Evolutionary conservation across 352 stramenopile species (phyloP).

Genomic region (Aphanomyces stellatus): DNA sequence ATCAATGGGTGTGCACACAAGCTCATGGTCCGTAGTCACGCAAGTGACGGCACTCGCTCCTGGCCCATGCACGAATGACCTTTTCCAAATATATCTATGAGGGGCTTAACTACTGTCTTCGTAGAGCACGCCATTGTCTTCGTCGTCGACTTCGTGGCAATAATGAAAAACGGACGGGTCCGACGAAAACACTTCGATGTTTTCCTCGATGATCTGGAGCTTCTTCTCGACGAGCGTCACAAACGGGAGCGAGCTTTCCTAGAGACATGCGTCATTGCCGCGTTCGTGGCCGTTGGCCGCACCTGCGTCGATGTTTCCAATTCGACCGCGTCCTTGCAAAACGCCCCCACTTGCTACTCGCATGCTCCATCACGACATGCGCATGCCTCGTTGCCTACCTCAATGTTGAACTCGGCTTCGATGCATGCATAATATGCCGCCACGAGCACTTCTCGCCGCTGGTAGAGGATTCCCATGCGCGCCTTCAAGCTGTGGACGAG

Average conservation of each 20-base stretch:
- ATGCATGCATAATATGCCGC: constrained; percentile 61
- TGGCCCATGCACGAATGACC: too few relatives aligned
- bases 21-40: not conserved
- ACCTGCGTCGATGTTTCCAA: constrained; percentile 66
- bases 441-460: constrained; percentile 70
- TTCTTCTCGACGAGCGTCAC: constrained; percentile 71
- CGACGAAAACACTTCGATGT: constrained; percentile 56
- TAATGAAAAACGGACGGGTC: constrained; percentile 74
- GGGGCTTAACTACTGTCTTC: too few relatives aligned
- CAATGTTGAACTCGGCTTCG: constrained; percentile 69
- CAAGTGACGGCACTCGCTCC: not conserved
- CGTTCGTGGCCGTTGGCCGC: constrained; percentile 18
- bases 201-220: constrained; percentile 49
- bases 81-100: too few relatives aligned
- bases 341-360: constrained; percentile 52
- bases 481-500: constrained; percentile 75
- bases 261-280: not conserved
- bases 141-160: constrained; percentile 70
- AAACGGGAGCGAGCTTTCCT: constrained; percentile 78
- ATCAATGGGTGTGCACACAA: not conserved
- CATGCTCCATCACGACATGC: not conserved
- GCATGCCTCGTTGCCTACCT: constrained; percentile 24
- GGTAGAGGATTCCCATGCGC: constrained; percentile 78
- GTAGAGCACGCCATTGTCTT: constrained; percentile 27
- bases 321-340: constrained; percentile 74